phyloP scores from a whole-genome alignment of 306 rosid species.

The Hylodesmum podocarpum region DNA sequence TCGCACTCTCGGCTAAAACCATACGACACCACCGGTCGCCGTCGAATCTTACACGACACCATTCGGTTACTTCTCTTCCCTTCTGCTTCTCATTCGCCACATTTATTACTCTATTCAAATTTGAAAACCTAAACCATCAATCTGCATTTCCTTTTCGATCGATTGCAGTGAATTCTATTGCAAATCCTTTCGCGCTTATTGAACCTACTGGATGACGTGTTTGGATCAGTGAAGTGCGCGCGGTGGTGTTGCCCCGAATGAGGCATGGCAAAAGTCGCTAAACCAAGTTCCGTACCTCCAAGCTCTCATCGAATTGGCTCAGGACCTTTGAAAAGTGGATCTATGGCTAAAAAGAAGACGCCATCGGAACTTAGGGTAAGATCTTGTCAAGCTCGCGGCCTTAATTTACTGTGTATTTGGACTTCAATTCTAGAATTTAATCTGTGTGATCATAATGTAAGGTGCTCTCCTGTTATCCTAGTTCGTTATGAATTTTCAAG shows the following conservation, averaged over 20 bases:
- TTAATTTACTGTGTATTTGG: not conserved
- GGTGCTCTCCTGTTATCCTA: not conserved
- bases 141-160: not conserved
- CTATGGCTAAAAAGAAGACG: constrained; percentile 66
- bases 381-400: not conserved
- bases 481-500: not conserved
- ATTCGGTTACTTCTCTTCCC: not conserved
- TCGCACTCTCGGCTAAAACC: too few relatives aligned
- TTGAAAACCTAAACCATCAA: not conserved
- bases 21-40: too few relatives aligned
- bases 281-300: constrained; percentile 51
- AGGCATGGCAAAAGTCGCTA: constrained; percentile 68
- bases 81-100: not conserved
- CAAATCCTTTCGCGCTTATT: not conserved
- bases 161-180: not conserved
- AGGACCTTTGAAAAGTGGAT: constrained; percentile 45
- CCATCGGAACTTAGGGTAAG: constrained; percentile 71
- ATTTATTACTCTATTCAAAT: not conserved
- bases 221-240: constrained; percentile 25
- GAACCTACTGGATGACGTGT: not conserved
- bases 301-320: constrained; percentile 49
- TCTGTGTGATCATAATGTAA: not conserved
- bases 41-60: not conserved
- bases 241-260: not conserved
- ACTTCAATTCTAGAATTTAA: not conserved